Percentiles rank a stretch among this genome's conserved stretches.
These are phyloP conservation scores for Alternaria gansuensis DNA, from an alignment of 2,329 filamentous ascomycete genomes.

Conservation along the genomic window DNA sequence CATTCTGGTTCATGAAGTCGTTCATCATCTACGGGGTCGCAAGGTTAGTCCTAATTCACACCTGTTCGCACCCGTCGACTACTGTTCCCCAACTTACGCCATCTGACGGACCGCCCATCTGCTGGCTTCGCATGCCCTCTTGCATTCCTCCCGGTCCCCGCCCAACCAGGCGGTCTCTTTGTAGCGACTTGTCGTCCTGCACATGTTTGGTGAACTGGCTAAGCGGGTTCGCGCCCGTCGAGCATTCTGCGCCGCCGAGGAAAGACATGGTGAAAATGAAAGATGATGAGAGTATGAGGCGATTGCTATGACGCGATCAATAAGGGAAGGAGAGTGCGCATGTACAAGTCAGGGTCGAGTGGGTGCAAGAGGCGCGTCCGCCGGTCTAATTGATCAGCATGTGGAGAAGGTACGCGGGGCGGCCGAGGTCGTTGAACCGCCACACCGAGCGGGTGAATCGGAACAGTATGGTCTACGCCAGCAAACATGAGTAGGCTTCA, in stretches of 20 bases:
- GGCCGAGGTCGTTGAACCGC: conserved; percentile 30
- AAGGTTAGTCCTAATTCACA: conserved; percentile 35
- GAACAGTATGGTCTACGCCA: background rate
- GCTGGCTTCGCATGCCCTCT: conserved; percentile 79
- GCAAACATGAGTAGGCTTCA: background rate
- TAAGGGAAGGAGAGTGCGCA: conserved; percentile 7
- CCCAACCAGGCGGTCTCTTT: conserved; percentile 86
- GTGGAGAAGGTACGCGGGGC: conserved; percentile 26
- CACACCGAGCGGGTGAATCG: conserved; percentile 15
- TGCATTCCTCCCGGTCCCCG: conserved; percentile 74
- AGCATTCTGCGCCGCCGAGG: conserved; percentile 94
- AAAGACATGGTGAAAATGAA: conserved; percentile 77
- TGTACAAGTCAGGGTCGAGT: conserved; percentile 16
- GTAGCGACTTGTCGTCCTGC: conserved; percentile 93
- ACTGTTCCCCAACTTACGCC: conserved; percentile 39
- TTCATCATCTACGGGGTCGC: conserved; percentile 78
- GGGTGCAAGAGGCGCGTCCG: conserved; percentile 15
- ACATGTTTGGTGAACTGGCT: conserved; percentile 98
- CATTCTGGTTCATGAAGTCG: conserved; percentile 84
- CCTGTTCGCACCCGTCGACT: background rate
- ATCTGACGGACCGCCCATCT: conserved; percentile 75
- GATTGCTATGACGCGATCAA: conserved; percentile 11
- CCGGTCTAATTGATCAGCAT: conserved; percentile 36
- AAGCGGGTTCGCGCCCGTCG: conserved; percentile 92
- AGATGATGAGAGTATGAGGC: background rate